Evolutionary conservation across 345 rosid genomes (phyloP).

Genomic region (Bruguiera gymnorhiza): DNA sequence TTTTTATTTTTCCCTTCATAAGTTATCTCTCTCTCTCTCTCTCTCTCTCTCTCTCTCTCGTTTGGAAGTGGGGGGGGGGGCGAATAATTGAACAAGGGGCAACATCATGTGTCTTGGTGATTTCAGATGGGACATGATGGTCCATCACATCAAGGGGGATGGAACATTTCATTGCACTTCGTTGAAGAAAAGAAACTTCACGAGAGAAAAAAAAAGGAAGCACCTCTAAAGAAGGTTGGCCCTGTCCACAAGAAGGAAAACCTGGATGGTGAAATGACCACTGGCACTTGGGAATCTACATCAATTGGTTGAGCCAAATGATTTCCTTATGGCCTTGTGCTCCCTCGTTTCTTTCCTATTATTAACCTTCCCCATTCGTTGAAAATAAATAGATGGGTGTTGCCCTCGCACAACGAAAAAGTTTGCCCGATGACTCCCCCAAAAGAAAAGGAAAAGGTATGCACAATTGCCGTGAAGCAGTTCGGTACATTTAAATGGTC

Average conservation of each 20-base stretch:
- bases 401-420: too few species aligned
- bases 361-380: too few species aligned
- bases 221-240: neutral
- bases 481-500: too few species aligned
- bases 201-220: neutral
- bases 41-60: too few species aligned
- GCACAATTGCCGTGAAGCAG: too few species aligned
- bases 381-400: too few species aligned
- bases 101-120: neutral
- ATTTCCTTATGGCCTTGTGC: too few species aligned
- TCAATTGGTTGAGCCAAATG: conserved; percentile 5
- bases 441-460: too few species aligned
- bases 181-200: conserved; percentile 9
- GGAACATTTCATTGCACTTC: conserved; percentile 21
- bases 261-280: conserved; percentile 1
- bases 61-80: conserved; percentile 7
- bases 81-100: conserved; percentile 10
- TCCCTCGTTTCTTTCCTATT: too few species aligned
- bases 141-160: conserved; percentile 22
- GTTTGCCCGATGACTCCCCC: too few species aligned
- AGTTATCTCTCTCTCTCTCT: too few species aligned
- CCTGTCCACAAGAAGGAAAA: conserved; percentile 16
- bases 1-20: too few species aligned
- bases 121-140: conserved; percentile 23
- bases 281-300: conserved; percentile 3